These are phyloP conservation scores for Komagataella kurtzmanii DNA, from an alignment of 805 yeast species.

Conservation along the genomic window DNA sequence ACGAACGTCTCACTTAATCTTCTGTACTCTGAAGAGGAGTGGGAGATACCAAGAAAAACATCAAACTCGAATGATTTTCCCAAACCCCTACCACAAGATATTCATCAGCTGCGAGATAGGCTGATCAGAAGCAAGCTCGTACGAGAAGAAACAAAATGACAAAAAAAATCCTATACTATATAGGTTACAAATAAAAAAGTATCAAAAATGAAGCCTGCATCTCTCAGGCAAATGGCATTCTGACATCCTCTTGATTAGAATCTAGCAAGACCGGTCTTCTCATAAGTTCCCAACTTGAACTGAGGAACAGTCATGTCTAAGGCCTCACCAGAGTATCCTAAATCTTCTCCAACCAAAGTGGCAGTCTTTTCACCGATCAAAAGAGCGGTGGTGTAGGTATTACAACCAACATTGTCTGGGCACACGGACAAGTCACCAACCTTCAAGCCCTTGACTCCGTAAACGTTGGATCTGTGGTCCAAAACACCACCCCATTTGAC, in stretches of 20 bases:
- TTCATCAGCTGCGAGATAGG: not conserved
- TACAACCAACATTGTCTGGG: conserved; percentile 17
- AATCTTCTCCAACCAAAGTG: conserved; percentile 15
- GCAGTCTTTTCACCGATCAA: conserved; percentile 16
- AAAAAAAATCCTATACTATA: not conserved
- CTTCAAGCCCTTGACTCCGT: conserved; percentile 14
- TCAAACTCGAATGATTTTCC: not conserved
- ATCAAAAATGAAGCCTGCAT: not conserved
- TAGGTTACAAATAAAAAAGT: not conserved
- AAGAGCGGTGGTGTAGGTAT: conserved; percentile 16
- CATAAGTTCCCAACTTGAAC: conserved; percentile 15
- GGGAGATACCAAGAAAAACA: not conserved
- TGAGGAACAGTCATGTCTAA: conserved; percentile 15
- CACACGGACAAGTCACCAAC: conserved; percentile 16
- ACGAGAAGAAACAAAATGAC: not conserved
- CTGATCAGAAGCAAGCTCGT: not conserved
- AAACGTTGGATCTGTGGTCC: conserved; percentile 14
- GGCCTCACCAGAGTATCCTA: conserved; percentile 15
- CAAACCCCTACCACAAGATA: not conserved
- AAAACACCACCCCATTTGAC: conserved; percentile 16
- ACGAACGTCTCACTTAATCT: not conserved
- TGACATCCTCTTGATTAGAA: conserved; percentile 6
- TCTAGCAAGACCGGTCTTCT: conserved; percentile 14
- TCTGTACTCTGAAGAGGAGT: not conserved
- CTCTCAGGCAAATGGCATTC: not conserved